These are phyloP conservation scores for Aspergillus brunneoviolaceus DNA, from an alignment of 2,329 filamentous ascomycete species.

Conservation along the genomic window DNA sequence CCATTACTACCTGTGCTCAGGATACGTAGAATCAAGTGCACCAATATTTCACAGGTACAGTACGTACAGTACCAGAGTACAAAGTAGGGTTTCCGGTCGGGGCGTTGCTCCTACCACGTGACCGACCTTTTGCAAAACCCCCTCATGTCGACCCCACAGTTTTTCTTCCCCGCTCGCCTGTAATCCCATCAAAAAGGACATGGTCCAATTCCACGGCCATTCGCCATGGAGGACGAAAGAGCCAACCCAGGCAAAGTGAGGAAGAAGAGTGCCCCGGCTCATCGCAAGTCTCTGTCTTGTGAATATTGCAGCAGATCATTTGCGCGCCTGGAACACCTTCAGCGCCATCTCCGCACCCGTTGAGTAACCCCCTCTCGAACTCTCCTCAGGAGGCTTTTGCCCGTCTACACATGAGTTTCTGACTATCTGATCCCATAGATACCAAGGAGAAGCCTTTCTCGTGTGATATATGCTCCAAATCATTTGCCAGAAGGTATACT, in stretches of 20 bases:
- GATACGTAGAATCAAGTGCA: too few species aligned
- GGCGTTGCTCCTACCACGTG: conserved; percentile 14
- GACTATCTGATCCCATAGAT: conserved; percentile 37
- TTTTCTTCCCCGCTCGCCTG: conserved; percentile 40
- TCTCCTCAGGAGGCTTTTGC: conserved; percentile 12
- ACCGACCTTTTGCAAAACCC: conserved; percentile 17
- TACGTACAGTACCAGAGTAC: too few species aligned
- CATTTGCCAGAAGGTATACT: conserved; percentile 47
- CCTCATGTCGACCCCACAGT: conserved; percentile 36
- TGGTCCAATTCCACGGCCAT: conserved; percentile 26
- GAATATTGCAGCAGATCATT: conserved; percentile 51
- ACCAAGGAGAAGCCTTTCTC: conserved; percentile 53
- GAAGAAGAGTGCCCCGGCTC: conserved; percentile 42
- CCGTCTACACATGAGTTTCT: background rate
- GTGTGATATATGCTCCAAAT: conserved; percentile 51
- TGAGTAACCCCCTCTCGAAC: conserved; percentile 41
- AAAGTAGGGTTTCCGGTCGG: background rate
- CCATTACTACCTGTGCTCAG: too few species aligned
- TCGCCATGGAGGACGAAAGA: conserved; percentile 43
- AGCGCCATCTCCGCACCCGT: conserved; percentile 53
- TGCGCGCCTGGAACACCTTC: conserved; percentile 51
- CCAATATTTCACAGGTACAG: too few species aligned
- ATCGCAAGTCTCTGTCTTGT: conserved; percentile 49
- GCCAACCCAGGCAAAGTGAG: conserved; percentile 36
- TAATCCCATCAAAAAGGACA: conserved; percentile 23